A percentile compares a stretch with the other conserved stretches of the same genome.
Conservation (phyloP, 2,329 filamentous ascomycete species). For the Endocalyx cinctus region DNA sequence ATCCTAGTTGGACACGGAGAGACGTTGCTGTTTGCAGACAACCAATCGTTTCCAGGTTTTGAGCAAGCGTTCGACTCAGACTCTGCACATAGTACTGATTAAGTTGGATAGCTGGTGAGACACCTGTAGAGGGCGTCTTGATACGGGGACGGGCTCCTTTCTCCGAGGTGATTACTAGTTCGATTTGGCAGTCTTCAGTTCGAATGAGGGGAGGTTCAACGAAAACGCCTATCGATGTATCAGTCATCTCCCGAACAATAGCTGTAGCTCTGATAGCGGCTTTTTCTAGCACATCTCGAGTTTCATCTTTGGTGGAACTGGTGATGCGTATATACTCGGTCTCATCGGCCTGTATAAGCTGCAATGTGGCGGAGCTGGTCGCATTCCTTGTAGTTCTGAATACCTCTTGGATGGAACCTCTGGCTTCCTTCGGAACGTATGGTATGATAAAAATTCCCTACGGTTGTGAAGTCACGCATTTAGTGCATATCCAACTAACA, state of each 20-base stretch:
- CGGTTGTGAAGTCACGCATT: too few species aligned
- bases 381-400: slow-evolving; percentile 40
- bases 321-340: slow-evolving; percentile 16
- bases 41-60: too few species aligned
- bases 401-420: slow-evolving; percentile 41
- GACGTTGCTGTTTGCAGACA: too few species aligned
- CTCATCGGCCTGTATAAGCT: too few species aligned
- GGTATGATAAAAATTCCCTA: slow-evolving; percentile 13
- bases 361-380: slow-evolving; percentile 24
- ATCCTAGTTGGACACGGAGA: too few species aligned
- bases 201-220: slow-evolving; percentile 16
- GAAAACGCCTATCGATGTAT: slow-evolving; percentile 9
- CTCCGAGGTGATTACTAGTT: slow-evolving; percentile 6
- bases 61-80: too few species aligned
- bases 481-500: too few species aligned
- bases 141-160: too few species aligned
- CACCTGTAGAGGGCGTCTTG: too few species aligned
- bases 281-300: slow-evolving; percentile 9
- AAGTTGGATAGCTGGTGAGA: too few species aligned
- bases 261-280: slow-evolving; percentile 9
- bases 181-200: slow-evolving; percentile 8
- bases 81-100: too few species aligned
- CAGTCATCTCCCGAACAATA: slow-evolving; percentile 7
- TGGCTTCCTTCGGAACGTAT: slow-evolving; percentile 28
- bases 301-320: slow-evolving; percentile 10